phyloP scores from a whole-genome alignment of 495 filamentous ascomycete genomes.

The Podospora appendiculata region DNA sequence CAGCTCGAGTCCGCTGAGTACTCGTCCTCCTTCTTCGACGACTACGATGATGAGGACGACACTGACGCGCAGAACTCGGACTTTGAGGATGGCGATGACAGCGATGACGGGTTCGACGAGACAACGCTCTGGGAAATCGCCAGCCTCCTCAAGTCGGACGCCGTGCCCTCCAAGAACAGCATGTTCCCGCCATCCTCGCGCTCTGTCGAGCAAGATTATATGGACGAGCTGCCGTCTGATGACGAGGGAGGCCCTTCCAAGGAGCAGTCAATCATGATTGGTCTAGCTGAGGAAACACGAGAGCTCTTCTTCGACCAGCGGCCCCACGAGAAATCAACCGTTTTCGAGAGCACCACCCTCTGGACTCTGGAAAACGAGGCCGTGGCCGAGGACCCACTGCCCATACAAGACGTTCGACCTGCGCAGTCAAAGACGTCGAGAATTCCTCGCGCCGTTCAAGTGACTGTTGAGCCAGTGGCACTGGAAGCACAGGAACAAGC shows the following conservation, averaged over 20 bases:
- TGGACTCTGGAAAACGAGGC: conserved; percentile 13
- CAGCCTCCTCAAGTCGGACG: conserved; percentile 38
- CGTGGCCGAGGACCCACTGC: not conserved
- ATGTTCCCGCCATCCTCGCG: conserved; percentile 22
- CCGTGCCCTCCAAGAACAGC: conserved; percentile 38
- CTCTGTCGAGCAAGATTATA: conserved; percentile 18
- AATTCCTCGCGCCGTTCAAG: conserved; percentile 1
- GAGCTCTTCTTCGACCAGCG: conserved; percentile 15
- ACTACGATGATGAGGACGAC: conserved; percentile 37
- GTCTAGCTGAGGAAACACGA: conserved; percentile 15
- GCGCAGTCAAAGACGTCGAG: conserved; percentile 11
- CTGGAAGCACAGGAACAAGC: not conserved
- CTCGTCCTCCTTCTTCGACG: conserved; percentile 42
- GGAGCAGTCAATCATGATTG: conserved; percentile 24
- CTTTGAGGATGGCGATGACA: conserved; percentile 28
- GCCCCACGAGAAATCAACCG: too few relatives aligned
- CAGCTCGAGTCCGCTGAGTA: conserved; percentile 30
- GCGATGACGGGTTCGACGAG: conserved; percentile 48
- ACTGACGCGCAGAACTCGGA: conserved; percentile 25
- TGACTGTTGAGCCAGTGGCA: not conserved
- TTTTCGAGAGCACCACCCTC: conserved; percentile 5
- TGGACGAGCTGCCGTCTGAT: conserved; percentile 23
- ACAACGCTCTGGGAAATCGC: conserved; percentile 51
- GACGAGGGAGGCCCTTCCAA: conserved; percentile 20
- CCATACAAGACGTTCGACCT: not conserved